Conservation (phyloP, 75 land plant genomes). For the Isoetes taiwanensis region DNA sequence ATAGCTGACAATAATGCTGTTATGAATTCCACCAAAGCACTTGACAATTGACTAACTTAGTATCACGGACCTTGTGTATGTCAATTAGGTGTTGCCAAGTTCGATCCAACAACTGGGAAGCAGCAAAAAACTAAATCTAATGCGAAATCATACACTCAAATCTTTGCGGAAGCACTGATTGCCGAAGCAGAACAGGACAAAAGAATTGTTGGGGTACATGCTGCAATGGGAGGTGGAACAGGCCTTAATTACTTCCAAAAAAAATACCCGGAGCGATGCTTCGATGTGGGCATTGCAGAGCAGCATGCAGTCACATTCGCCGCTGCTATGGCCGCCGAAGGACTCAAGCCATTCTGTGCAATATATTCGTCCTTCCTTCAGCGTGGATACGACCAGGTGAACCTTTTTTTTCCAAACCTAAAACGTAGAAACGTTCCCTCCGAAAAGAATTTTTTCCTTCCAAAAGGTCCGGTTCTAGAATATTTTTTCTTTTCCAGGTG, state of each 20-base stretch:
- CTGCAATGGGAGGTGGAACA: slow-evolving; percentile 35
- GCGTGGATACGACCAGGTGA: slow-evolving; percentile 46
- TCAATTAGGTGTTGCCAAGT: too few species aligned
- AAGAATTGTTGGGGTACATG: slow-evolving; percentile 22
- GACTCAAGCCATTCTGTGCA: slow-evolving; percentile 37
- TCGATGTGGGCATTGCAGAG: slow-evolving; percentile 14
- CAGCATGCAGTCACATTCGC: slow-evolving; percentile 18
- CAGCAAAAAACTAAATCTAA: slow-evolving; percentile 12
- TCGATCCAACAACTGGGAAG: too few species aligned
- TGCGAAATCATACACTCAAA: slow-evolving; percentile 17
- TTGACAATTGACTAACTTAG: too few species aligned
- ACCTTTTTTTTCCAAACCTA: too few species aligned
- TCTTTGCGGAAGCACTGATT: slow-evolving; percentile 24
- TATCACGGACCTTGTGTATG: too few species aligned
- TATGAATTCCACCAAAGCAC: too few species aligned
- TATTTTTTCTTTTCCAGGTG: slow-evolving; percentile 27
- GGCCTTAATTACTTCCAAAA: slow-evolving; percentile 27
- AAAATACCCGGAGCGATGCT: slow-evolving; percentile 14
- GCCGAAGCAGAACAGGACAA: slow-evolving; percentile 24
- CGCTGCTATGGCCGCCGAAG: slow-evolving; percentile 16
- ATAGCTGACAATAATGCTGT: too few species aligned
- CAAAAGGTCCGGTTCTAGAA: too few species aligned
- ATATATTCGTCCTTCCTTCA: slow-evolving; percentile 57
- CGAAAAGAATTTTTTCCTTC: too few species aligned
- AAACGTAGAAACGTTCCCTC: too few species aligned